Evolutionary conservation across 352 stramenopile species (phyloP).

Genomic region (Aphanomyces euteiches): DNA sequence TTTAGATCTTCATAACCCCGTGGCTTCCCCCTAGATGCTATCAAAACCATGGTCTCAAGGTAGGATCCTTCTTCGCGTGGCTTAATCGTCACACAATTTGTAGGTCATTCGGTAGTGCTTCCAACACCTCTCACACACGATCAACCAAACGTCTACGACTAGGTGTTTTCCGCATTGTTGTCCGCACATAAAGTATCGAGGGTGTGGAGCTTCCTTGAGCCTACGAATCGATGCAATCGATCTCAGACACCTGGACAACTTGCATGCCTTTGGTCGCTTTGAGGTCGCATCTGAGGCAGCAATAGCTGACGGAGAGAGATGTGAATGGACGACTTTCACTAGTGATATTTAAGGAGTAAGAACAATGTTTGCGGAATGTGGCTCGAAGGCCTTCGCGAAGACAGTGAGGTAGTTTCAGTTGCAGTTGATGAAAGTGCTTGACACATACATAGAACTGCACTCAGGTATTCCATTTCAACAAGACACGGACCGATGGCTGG

Average conservation of each 20-base stretch:
- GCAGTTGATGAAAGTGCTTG: not conserved
- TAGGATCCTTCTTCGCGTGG: not conserved
- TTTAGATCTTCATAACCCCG: not conserved
- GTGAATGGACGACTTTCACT: not conserved
- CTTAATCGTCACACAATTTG: not conserved
- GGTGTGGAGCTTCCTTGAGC: conserved; percentile 14
- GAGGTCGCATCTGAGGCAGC: not conserved
- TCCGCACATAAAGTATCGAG: conserved; percentile 1
- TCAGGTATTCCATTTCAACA: conserved; percentile 22
- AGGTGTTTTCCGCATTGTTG: conserved; percentile 24
- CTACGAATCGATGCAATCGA: not conserved
- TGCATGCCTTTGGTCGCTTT: conserved; percentile 13
- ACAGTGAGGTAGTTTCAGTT: not conserved
- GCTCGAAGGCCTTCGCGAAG: not conserved
- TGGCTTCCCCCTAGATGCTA: conserved; percentile 8
- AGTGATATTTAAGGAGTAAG: conserved; percentile 1
- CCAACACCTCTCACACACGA: too few species aligned
- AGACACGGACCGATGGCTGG: conserved; percentile 9
- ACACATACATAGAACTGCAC: too few species aligned
- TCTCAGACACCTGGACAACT: too few species aligned
- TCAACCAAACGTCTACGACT: not conserved
- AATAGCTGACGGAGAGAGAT: not conserved
- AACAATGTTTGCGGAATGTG: conserved; percentile 7
- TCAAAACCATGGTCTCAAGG: conserved; percentile 20
- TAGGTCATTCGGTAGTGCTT: conserved; percentile 9